A percentile compares a stretch with the other conserved stretches of the same genome.
phyloP scores from a whole-genome alignment of 371 early-diverging fungal species.

The Haplosporangium sp. region DNA sequence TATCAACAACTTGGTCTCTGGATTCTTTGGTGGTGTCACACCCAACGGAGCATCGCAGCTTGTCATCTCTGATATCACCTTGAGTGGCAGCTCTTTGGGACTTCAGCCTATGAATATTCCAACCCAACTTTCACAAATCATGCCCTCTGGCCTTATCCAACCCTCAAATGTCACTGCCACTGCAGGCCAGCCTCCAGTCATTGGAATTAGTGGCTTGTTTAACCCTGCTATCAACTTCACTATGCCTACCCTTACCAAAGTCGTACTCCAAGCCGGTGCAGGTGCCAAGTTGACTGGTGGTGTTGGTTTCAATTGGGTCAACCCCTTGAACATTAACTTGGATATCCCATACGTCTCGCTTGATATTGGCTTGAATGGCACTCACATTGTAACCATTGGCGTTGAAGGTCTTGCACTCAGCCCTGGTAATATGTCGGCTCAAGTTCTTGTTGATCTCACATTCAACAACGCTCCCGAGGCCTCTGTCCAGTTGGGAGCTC shows the following conservation, averaged over 20 bases:
- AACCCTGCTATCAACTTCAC: conserved; percentile 38
- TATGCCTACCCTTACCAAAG: conserved; percentile 35
- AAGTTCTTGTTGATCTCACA: conserved; percentile 33
- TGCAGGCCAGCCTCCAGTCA: conserved; percentile 25
- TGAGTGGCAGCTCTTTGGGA: conserved; percentile 22
- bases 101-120: conserved; percentile 33
- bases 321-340: conserved; percentile 43
- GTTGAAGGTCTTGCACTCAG: conserved; percentile 25
- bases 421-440: conserved; percentile 40
- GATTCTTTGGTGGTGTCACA: conserved; percentile 38
- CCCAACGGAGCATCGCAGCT: conserved; percentile 35
- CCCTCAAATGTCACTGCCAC: conserved; percentile 13
- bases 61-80: conserved; percentile 19
- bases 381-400: conserved; percentile 33
- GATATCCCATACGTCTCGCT: conserved; percentile 39
- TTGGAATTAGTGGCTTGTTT: conserved; percentile 35
- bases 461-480: conserved; percentile 49
- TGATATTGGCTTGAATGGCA: conserved; percentile 45
- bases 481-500: conserved; percentile 30
- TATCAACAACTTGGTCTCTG: conserved; percentile 34
- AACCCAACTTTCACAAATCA: conserved; percentile 9
- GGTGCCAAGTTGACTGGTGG: conserved; percentile 43
- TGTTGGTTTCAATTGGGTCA: conserved; percentile 45
- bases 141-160: conserved; percentile 23
- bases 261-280: conserved; percentile 32